A percentile compares a stretch with the other conserved stretches of the same genome.
Conservation (phyloP, 768 basidiomycete genomes). For the Tricholoma sp. region DNA sequence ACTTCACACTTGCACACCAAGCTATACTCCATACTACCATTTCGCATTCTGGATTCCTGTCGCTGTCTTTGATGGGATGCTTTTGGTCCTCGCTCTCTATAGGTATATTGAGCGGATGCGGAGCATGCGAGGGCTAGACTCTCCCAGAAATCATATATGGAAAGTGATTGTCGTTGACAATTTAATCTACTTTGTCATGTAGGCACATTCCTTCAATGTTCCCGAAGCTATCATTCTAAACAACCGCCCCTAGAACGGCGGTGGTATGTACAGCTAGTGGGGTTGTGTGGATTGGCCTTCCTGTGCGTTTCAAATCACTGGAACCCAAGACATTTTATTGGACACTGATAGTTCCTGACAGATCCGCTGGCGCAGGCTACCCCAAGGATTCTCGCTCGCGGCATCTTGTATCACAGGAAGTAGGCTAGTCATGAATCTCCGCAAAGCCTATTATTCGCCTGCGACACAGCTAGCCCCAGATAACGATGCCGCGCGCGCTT, state of each 20-base stretch:
- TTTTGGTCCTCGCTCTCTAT: constrained; percentile 16
- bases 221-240: background rate
- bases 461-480: background rate
- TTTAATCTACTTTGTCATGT: constrained; percentile 23
- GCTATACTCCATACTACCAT: constrained; percentile 12
- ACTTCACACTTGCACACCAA: constrained; percentile 13
- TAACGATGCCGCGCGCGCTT: background rate
- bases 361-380: constrained; percentile 19
- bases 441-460: constrained; percentile 20
- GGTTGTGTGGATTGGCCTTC: constrained; percentile 15
- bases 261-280: constrained; percentile 14
- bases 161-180: constrained; percentile 20
- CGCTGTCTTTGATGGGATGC: constrained; percentile 17
- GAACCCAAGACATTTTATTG: background rate
- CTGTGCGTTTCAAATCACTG: constrained; percentile 9
- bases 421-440: constrained; percentile 23
- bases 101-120: constrained; percentile 11
- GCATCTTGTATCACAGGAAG: constrained; percentile 21
- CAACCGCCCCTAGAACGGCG: constrained; percentile 11
- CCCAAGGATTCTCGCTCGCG: constrained; percentile 18
- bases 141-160: constrained; percentile 11
- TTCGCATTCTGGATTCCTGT: constrained; percentile 21
- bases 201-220: constrained; percentile 2
- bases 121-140: constrained; percentile 1
- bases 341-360: constrained; percentile 1